A percentile compares a stretch with the other conserved stretches of the same genome.
Conservation (phyloP, 2,329 filamentous ascomycete genomes). For the Colletotrichum paranaense region DNA sequence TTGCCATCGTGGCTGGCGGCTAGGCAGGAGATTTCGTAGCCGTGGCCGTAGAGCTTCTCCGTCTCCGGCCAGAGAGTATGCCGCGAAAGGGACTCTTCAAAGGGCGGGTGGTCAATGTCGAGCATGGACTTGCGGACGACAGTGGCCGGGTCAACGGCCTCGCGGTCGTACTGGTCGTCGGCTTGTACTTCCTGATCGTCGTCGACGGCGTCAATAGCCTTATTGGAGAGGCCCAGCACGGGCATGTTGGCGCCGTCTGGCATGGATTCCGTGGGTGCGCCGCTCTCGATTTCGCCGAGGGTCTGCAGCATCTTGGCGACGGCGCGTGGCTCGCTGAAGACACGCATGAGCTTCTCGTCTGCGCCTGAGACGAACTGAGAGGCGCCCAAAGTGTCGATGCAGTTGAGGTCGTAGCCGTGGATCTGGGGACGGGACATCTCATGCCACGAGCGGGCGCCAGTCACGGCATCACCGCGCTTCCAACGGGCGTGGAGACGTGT, state of each 20-base stretch:
- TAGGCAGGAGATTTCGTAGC: slow-evolving; percentile 93
- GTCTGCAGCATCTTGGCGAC: slow-evolving; percentile 79
- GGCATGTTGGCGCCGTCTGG: slow-evolving; percentile 95
- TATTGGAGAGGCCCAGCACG: slow-evolving; percentile 94
- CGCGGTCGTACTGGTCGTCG: slow-evolving; percentile 60
- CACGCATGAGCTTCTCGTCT: slow-evolving; percentile 96
- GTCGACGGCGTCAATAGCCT: slow-evolving; percentile 76
- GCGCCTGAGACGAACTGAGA: slow-evolving; percentile 92
- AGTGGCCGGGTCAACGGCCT: slow-evolving; percentile 66
- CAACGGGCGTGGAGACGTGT: slow-evolving; percentile 88
- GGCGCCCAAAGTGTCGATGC: slow-evolving; percentile 79
- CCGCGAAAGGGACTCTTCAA: slow-evolving; percentile 89
- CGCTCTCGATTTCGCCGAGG: slow-evolving; percentile 70
- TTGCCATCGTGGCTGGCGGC: slow-evolving; percentile 79
- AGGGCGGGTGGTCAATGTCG: slow-evolving; percentile 78
- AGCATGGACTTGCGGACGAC: slow-evolving; percentile 70
- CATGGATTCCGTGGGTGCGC: slow-evolving; percentile 57
- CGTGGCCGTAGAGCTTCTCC: slow-evolving; percentile 97
- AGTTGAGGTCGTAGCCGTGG: slow-evolving; percentile 98
- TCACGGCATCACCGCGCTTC: slow-evolving; percentile 55
- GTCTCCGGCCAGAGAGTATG: slow-evolving; percentile 95
- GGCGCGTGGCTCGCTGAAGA: slow-evolving; percentile 89
- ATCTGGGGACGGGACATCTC: slow-evolving; percentile 97
- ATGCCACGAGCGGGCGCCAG: slow-evolving; percentile 77
- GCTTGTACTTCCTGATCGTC: slow-evolving; percentile 58